phyloP scores from a whole-genome alignment of 345 rosid species.

The Salix exigua region DNA sequence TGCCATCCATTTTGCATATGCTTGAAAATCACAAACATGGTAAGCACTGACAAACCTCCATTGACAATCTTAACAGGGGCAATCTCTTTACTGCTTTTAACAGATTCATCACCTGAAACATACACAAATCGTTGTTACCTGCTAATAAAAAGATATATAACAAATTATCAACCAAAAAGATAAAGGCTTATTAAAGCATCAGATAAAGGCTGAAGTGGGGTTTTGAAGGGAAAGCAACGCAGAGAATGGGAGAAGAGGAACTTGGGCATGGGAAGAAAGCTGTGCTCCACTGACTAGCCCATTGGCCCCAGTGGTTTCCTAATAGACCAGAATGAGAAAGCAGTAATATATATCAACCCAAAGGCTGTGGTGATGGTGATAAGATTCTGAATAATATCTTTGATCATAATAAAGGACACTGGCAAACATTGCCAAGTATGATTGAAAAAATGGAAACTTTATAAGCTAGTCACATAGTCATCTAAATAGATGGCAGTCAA shows the following conservation, averaged over 20 bases:
- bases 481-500: too few relatives aligned
- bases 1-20: constrained; percentile 5
- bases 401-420: background rate
- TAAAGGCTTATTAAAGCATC: background rate
- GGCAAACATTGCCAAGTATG: background rate
- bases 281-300: background rate
- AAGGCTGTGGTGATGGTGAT: background rate
- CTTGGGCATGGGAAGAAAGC: background rate
- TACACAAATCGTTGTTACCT: constrained; percentile 15
- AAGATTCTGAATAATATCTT: background rate
- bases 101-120: constrained; percentile 48
- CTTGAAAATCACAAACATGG: constrained; percentile 14
- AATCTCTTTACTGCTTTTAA: constrained; percentile 32
- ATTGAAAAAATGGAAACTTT: background rate
- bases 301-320: background rate
- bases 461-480: background rate
- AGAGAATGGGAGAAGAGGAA: background rate
- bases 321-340: background rate
- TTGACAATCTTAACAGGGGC: constrained; percentile 66
- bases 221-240: background rate
- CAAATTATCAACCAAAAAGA: background rate
- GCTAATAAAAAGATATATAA: constrained; percentile 5
- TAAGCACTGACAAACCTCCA: constrained; percentile 69
- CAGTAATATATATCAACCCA: background rate
- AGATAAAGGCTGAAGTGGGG: background rate